Percentiles rank a stretch among this genome's conserved stretches.
Conservation (phyloP, 352 stramenopile species). For the Blastocystis sp. region DNA sequence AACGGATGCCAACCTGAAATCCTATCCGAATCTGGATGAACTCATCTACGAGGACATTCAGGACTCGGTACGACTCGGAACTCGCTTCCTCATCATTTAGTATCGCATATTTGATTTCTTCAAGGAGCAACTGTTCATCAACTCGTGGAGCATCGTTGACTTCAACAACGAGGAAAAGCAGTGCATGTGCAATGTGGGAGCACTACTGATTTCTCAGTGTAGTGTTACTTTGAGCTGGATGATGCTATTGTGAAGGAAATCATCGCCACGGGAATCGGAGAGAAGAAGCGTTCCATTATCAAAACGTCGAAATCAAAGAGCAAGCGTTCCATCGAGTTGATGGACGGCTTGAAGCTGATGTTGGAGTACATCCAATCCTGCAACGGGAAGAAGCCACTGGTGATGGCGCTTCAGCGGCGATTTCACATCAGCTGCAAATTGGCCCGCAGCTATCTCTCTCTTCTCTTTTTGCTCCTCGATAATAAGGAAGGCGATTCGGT, state of each 20-base stretch:
- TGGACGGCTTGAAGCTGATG: conserved; percentile 45
- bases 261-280: neutral
- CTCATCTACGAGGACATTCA: conserved; percentile 5
- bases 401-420: neutral
- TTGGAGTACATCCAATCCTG: neutral
- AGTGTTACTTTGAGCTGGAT: conserved; percentile 36
- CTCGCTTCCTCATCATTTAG: neutral
- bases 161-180: neutral
- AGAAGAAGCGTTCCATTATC: conserved; percentile 26
- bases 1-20: neutral
- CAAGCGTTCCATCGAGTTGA: neutral
- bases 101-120: conserved; percentile 53
- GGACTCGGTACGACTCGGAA: neutral
- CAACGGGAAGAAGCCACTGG: neutral
- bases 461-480: neutral
- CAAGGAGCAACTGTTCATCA: conserved; percentile 20
- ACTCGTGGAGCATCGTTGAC: conserved; percentile 46
- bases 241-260: neutral
- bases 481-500: conserved; percentile 9
- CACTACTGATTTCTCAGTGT: neutral
- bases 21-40: neutral
- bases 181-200: conserved; percentile 13
- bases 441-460: neutral
- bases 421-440: neutral
- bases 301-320: neutral